Base-by-base conservation (phyloP, 2,329 filamentous ascomycete species). In the Grosmannia serpens region DNA sequence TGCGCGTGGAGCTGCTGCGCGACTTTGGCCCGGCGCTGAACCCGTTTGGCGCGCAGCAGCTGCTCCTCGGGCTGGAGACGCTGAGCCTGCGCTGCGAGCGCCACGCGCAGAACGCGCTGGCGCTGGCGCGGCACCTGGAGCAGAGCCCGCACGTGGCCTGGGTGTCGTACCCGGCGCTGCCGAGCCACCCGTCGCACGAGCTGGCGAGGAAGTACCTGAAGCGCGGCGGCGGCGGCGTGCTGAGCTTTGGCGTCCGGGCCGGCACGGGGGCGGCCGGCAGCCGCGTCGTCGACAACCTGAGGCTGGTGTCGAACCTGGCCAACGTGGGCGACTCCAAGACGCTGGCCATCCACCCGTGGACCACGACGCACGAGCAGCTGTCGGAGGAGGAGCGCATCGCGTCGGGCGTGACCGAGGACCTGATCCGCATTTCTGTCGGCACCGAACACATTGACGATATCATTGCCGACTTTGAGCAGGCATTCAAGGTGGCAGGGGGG, bases 401-500 rank as follows among this genome's bases (percentile, higher is more conserved):
- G 69, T 92, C 89, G 26, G 92, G 92, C 66, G 89, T 94, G 13
- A 94, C 89, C 20, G 85, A 88, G 75, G 92, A 95, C 68, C 84
- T 91, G 46, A 96, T 97, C 72, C 88, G 92, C 62, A 94, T 97
- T 68, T 96, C 91, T 0, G 91, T 96, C 60, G 92, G 92, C 56
- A 95, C 88, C 1, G 92, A 97, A 76, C 91, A 96, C 71, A 95
- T 97, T 70, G 91, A 96, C 75, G 92, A 97, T 69, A 96, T 97
- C 67, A 94, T 96, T 68, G 87, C 85, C 66, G 92, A 97, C 74
- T 96, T 97, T 70, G 87, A 92, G 72, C 91, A 96, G 77, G 88
- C 89, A 0, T 95, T 96, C 73, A 80, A 83, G 69, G 79, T 81
- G 29, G 79, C 81, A 0, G 67, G 75, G 9, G 72, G 22, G 57